phyloP scores from a whole-genome alignment of 2,329 filamentous ascomycete genomes.

The Didymella lethalis region DNA sequence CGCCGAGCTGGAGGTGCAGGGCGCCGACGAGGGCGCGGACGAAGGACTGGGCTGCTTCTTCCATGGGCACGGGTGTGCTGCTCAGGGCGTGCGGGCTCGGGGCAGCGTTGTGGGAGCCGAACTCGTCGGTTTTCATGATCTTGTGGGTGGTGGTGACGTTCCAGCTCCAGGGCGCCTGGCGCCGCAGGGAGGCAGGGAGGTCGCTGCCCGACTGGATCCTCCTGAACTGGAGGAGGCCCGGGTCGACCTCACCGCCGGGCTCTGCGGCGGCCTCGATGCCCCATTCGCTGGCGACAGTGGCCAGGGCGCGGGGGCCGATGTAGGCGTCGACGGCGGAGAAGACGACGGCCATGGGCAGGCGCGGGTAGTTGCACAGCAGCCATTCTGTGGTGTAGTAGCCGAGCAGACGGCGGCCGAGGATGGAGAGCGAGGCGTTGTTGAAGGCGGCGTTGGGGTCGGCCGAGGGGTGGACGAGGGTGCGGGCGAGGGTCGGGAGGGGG shows the following conservation, averaged over 20 bases:
- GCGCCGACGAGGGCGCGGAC: slow-evolving; percentile 85
- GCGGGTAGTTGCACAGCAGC: slow-evolving; percentile 87
- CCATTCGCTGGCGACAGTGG: slow-evolving; percentile 82
- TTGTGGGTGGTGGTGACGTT: slow-evolving; percentile 65
- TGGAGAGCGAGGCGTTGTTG: slow-evolving; percentile 87
- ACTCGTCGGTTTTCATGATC: slow-evolving; percentile 83
- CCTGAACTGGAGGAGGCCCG: slow-evolving; percentile 84
- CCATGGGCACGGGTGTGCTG: slow-evolving; percentile 50
- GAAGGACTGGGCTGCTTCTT: slow-evolving; percentile 74
- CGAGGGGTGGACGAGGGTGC: slow-evolving; percentile 83
- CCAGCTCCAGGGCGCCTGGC: slow-evolving; percentile 47
- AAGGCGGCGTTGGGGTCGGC: slow-evolving; percentile 81
- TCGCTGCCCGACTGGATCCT: slow-evolving; percentile 48
- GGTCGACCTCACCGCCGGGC: slow-evolving; percentile 90
- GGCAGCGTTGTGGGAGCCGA: slow-evolving; percentile 69
- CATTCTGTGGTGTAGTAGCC: slow-evolving; percentile 90
- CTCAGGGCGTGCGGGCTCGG: slow-evolving; percentile 35
- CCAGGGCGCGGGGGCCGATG: slow-evolving; percentile 76
- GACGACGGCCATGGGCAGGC: slow-evolving; percentile 86
- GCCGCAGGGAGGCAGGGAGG: slow-evolving; percentile 35
- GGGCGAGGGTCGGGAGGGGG: slow-evolving; percentile 84
- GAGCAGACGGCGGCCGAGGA: slow-evolving; percentile 82
- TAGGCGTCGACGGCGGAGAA: slow-evolving; percentile 88
- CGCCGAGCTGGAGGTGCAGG: slow-evolving; percentile 84
- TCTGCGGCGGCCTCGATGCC: slow-evolving; percentile 87